Evolutionary conservation across 768 basidiomycete genomes (phyloP), one percentile per base, ranked within the genome.

Genomic region (Coprinopsis strossmayeri): DNA sequence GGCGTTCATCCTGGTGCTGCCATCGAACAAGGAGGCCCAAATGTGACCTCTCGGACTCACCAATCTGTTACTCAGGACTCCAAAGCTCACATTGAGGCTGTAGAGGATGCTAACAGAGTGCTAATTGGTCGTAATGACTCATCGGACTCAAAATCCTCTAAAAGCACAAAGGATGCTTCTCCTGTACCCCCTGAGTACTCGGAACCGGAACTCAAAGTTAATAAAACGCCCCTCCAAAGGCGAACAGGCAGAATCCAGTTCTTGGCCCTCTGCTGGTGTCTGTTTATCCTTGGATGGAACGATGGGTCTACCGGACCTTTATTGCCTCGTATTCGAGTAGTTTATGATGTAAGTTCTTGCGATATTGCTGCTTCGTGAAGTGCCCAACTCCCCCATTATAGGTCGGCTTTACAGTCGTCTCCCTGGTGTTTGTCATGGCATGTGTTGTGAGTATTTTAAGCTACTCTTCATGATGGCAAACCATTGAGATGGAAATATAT

Each of bases 261-360:
- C 49, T 53, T 64, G 13, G 60, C 81, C 1, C 62, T 81, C 27
- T 84, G 80, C 53, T 79, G 69, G 65, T 66, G 70, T 10, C 46
- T 83, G 42, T 82, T 82, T 51, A 64, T 87, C 2, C 73, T 73
- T n/a, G 89, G 89, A 13, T 91, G 87, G 86, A 87, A 84, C 57
- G 88, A 89, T 60, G 82, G 81, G n/a, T 74, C 81, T 0, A 77
- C 78, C 15, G 89, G 89, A 1, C 87, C 89, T 1, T 62, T 92
- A 15, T 63, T 91, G 2, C 88, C 85, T 1, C 72, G 79, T 10
- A 81, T 91, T 37, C 86, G 86, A 59, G 61, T 62, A 7, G 73
- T 57, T 68, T 88, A 67, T 54, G 52, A 43, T 65, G 74, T 55
- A 77, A 76, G 58, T 42, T 28, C 21, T 18, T 40, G 34, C 24